Evolutionary conservation across 495 filamentous ascomycete species (phyloP), one percentile per base, ranked within the genome.

Genomic region (Lophiostoma macrostomum): DNA sequence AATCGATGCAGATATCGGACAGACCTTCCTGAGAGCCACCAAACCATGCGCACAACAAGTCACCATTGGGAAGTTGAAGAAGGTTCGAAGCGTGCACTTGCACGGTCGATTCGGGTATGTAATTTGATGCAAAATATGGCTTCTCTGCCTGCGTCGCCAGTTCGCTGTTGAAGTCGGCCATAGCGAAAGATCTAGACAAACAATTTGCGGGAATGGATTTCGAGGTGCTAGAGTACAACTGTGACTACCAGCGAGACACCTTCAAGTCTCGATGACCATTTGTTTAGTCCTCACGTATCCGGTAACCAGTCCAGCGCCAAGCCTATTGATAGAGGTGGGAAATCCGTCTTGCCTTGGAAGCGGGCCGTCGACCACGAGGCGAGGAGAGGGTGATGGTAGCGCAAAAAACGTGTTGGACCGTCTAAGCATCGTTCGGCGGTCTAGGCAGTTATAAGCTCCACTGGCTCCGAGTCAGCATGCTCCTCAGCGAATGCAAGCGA

Each of bases 41-140:
- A 16, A 50, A 50, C 46, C 46, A 50, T n/a, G 46, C 46, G 34
- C 46, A 50, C 2, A 50, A 23, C 10, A 38, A 34, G 20, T 50
- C 46, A 8, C 46, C 46, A 24, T 36, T 50, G 2, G 46, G 46
- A 13, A 50, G 32, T 29, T 50, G 46, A 8, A 50, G 31, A 13
- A 50, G 46, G 29, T 50, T 50, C 3, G 46, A 50, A n/a, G 46
- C 46, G 30, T 50, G 46, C 12, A 39, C 34, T 25, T 50, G 46
- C 13, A 50, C 32, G 23, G 46, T 50, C 7, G 31, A 37, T 5
- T 31, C 46, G 1, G 31, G 46, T 7, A 50, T 37, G 46, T 37
- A 50, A 18, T 50, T 50, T 14, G 46, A 38, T 4, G 46, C 46
- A 22, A 50, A 34, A 24, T 50, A 50, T 16, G 46, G 31, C 12